Percentiles rank a stretch among this genome's conserved stretches.
Conservation (phyloP, 768 basidiomycete genomes). For the Amanita inopinata region DNA sequence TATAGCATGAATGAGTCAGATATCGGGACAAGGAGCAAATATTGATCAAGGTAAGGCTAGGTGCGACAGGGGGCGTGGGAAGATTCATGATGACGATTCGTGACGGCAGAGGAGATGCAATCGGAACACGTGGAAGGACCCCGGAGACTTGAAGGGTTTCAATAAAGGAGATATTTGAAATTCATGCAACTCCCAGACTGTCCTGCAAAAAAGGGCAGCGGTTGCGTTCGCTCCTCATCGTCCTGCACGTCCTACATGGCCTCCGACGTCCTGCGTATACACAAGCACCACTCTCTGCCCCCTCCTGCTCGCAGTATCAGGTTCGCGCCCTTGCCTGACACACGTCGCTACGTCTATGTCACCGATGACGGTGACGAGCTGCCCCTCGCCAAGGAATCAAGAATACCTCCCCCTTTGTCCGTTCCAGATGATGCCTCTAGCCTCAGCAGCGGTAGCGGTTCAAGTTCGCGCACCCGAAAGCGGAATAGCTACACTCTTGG, state of each 20-base stretch:
- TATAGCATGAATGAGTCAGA: background rate
- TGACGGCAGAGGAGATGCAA: background rate
- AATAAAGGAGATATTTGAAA: no score
- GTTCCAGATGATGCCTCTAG: slow-evolving; percentile 13
- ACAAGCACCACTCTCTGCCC: background rate
- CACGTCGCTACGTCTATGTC: slow-evolving; percentile 40
- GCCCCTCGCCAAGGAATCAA: slow-evolving; percentile 23
- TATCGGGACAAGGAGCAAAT: no score
- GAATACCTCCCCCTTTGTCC: slow-evolving; percentile 18
- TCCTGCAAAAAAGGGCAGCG: no score
- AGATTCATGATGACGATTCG: background rate
- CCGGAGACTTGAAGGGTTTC: background rate
- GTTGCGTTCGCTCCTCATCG: no score
- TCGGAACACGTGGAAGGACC: background rate
- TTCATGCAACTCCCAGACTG: no score
- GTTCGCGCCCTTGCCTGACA: slow-evolving; percentile 82
- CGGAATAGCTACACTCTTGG: slow-evolving; percentile 19
- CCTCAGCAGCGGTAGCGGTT: slow-evolving; percentile 15
- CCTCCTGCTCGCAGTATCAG: slow-evolving; percentile 38
- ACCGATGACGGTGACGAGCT: slow-evolving; percentile 32
- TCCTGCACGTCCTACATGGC: background rate
- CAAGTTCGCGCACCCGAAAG: slow-evolving; percentile 14
- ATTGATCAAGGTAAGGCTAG: background rate
- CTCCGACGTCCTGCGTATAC: background rate
- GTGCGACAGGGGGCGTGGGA: background rate